phyloP scores from a whole-genome alignment of 75 land plant species.

The Cunninghamia lanceolata region DNA sequence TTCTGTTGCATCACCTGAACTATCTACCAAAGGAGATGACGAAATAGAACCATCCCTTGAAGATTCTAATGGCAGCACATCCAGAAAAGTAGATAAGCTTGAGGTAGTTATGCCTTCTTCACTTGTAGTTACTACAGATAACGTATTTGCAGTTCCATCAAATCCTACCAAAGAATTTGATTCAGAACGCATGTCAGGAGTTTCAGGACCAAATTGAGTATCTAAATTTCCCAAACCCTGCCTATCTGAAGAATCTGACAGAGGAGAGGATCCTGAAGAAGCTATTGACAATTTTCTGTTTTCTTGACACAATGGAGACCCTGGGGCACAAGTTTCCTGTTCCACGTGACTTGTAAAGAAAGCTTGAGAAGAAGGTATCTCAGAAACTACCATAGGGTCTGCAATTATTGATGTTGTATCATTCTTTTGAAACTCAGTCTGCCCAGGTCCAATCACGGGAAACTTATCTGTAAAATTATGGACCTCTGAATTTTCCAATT shows the following conservation, averaged over 20 bases:
- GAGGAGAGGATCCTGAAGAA: neutral
- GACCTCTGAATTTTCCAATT: neutral
- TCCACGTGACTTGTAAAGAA: neutral
- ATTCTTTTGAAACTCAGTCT: neutral
- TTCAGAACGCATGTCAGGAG: neutral
- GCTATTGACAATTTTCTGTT: slow-evolving; percentile 1
- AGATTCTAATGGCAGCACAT: neutral
- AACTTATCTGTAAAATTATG: neutral
- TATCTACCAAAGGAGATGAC: neutral
- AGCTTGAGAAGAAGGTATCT: neutral
- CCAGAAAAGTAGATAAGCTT: neutral
- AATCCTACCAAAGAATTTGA: neutral
- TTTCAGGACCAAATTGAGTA: neutral
- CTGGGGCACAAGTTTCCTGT: neutral
- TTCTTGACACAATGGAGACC: neutral
- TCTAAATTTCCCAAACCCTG: neutral
- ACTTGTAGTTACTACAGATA: neutral
- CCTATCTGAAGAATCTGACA: neutral
- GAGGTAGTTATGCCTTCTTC: neutral
- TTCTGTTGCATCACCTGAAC: neutral
- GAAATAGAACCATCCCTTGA: slow-evolving; percentile 2
- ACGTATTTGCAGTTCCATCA: neutral
- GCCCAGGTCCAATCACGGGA: neutral
- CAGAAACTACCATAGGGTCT: neutral
- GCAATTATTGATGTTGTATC: neutral